Base-by-base conservation (phyloP, 2,329 filamentous ascomycete genomes). In the Tolypocladium paradoxum region DNA sequence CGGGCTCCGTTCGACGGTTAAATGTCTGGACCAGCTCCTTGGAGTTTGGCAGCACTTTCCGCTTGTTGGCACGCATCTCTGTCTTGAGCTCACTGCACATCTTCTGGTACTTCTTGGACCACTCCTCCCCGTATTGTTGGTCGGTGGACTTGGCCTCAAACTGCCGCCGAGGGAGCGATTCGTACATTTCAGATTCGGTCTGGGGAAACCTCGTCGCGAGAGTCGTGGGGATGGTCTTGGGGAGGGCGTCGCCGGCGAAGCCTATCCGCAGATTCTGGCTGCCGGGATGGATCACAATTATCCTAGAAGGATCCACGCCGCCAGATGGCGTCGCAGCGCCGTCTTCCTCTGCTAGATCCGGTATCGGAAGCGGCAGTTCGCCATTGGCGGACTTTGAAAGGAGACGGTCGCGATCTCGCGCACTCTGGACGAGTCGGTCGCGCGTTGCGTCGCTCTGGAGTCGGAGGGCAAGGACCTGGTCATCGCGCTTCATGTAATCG, bases 401-500 rank as follows among this genome's bases (percentile, higher is more conserved):
- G 43, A 87, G 87, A 61, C 91, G 83, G 65, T 96, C 92, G 61
- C 87, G 84, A 63, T 96, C 92, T 66, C 93, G 90, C 27, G 90
- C 90, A 54, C 79, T 86, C 68, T 91, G 89, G 36, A 93, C 85
- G 69, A 96, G 86, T 56, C 84, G 82, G 57, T 93, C 90, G 59
- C 90, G 81, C 50, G 83, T 85, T 61, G 92, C 90, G 68, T 99
- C 93, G 69, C 85, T 87, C 63, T 95, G 90, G 18, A 95, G 80
- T 63, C 93, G 85, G 53, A 92, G 82, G 14, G 92, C 90, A 35
- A 99, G 83, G 55, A 95, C 85, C 73, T 99, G 93, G 64, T 97
- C 93, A 74, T 99, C 93, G 64, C 92, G 87, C 75, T 99, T 99
- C 73, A 99, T 88, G 63, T 96, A 99, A 67, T 99, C 93, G 56